Evolutionary conservation across 2,329 filamentous ascomycete genomes (phyloP), one percentile per base, ranked within the genome.

Genomic region (Fusarium sp.): DNA sequence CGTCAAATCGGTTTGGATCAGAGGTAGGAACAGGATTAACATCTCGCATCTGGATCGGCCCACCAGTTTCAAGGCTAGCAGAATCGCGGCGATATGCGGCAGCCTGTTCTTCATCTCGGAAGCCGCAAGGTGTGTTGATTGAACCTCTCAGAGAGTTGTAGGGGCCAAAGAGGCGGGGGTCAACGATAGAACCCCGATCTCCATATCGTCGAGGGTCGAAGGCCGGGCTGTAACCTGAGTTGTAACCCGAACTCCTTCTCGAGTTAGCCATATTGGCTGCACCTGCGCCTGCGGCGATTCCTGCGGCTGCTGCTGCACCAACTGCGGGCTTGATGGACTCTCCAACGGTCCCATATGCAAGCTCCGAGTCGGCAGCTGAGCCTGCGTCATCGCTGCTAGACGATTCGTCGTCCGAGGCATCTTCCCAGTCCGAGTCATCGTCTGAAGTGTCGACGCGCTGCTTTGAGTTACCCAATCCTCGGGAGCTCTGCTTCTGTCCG

Each of bases 1-100:
- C 86, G 68, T 93, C 90, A 70, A 91, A 91, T 26, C 81, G 84
- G 21, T 80, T 83, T 9, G 89, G 88, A 68, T 94, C 92, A 5
- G 85, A 85, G 2, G 90, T 90, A 7, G 90, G 87, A 31, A 91
- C 81, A 10, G 92, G 88, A 70, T 90, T 90, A 33, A 93, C 86
- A 29, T 87, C 84, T 73, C 91, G 89, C 79, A 93, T 81, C 9
- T 77, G 75, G 20, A 69, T 70, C 41, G 67, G 41, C 66, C 72
- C 12, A 67, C 71, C 9, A 50, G n/a, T 37, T 26, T 67, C 64
- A 24, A 71, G 63, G 9, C 71, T 68, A n/a, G 69, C 69, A 28
- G 73, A 72, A 29, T 74, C 70, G 29, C 68, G 68, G 24, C 71
- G 65, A n/a, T 74, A 63, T 15, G 74, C 54, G 41, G 77, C 35